phyloP scores from a whole-genome alignment of 2,329 filamentous ascomycete species.

The Penicillium sp. region DNA sequence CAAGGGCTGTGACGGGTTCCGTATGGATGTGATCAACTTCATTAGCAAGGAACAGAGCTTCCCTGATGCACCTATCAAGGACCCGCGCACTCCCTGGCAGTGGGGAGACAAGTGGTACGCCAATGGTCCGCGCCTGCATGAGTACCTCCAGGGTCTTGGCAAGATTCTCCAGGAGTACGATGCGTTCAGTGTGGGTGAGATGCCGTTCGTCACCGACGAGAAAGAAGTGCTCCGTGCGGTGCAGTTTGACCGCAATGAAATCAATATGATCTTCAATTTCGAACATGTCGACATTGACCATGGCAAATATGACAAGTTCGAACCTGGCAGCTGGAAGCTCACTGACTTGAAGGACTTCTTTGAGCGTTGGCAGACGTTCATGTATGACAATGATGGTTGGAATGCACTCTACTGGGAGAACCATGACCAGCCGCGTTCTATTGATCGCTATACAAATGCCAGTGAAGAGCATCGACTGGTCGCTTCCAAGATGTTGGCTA shows the following conservation, averaged over 20 bases:
- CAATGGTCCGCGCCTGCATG: conserved; percentile 59
- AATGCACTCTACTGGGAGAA: conserved; percentile 66
- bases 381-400: conserved; percentile 61
- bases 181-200: conserved; percentile 61
- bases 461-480: conserved; percentile 49
- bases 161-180: conserved; percentile 55
- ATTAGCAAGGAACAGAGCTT: conserved; percentile 63
- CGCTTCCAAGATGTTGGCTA: conserved; percentile 60
- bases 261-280: conserved; percentile 74
- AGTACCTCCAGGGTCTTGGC: conserved; percentile 56
- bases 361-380: conserved; percentile 58
- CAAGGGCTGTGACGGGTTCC: conserved; percentile 69
- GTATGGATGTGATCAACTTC: conserved; percentile 73
- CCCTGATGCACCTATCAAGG: conserved; percentile 43
- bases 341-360: conserved; percentile 54
- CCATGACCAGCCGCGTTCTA: conserved; percentile 62
- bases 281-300: conserved; percentile 64
- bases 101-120: conserved; percentile 48
- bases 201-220: conserved; percentile 52
- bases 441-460: conserved; percentile 56
- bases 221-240: conserved; percentile 56
- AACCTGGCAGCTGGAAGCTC: conserved; percentile 48
- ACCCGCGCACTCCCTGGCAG: conserved; percentile 30
- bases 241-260: conserved; percentile 55
- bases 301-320: conserved; percentile 51